These are phyloP conservation scores for Venturia carpophila DNA, from an alignment of 2,329 filamentous ascomycete genomes.

Conservation along the genomic window DNA sequence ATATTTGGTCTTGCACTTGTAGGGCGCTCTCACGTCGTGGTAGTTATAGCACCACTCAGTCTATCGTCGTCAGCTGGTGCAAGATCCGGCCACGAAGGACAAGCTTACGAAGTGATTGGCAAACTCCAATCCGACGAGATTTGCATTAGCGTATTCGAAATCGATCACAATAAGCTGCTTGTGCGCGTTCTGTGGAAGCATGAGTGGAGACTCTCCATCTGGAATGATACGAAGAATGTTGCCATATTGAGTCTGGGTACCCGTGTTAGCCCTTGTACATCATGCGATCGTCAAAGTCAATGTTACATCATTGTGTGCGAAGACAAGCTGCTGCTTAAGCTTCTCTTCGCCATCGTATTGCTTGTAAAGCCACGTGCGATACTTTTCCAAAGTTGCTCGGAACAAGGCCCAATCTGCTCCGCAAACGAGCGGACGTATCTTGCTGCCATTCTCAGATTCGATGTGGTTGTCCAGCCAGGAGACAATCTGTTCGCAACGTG, in stretches of 20 bases:
- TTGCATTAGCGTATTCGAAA: slow-evolving; percentile 93
- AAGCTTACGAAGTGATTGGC: slow-evolving; percentile 81
- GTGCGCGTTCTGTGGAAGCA: slow-evolving; percentile 85
- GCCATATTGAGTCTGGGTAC: slow-evolving; percentile 80
- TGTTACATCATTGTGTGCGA: slow-evolving; percentile 94
- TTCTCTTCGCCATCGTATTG: slow-evolving; percentile 60
- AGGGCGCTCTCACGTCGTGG: slow-evolving; percentile 60
- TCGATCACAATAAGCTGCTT: slow-evolving; percentile 97
- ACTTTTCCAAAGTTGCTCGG: slow-evolving; percentile 64
- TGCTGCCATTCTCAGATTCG: neutral
- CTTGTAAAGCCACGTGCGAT: slow-evolving; percentile 64
- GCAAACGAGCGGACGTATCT: slow-evolving; percentile 46
- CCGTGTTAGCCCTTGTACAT: neutral
- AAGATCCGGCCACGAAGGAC: neutral
- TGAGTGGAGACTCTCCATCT: slow-evolving; percentile 66
- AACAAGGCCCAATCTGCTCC: slow-evolving; percentile 79
- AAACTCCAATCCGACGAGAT: slow-evolving; percentile 79
- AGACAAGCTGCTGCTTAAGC: slow-evolving; percentile 70
- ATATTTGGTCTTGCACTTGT: slow-evolving; percentile 56
- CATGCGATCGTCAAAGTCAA: neutral
- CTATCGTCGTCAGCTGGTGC: slow-evolving; percentile 27
- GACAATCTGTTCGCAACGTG: slow-evolving; percentile 54
- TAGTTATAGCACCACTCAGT: slow-evolving; percentile 98
- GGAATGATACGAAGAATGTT: slow-evolving; percentile 81
- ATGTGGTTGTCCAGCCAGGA: slow-evolving; percentile 52